phyloP scores from a whole-genome alignment of 1,284 basidiomycete genomes.

The Malassezia obtusa region DNA sequence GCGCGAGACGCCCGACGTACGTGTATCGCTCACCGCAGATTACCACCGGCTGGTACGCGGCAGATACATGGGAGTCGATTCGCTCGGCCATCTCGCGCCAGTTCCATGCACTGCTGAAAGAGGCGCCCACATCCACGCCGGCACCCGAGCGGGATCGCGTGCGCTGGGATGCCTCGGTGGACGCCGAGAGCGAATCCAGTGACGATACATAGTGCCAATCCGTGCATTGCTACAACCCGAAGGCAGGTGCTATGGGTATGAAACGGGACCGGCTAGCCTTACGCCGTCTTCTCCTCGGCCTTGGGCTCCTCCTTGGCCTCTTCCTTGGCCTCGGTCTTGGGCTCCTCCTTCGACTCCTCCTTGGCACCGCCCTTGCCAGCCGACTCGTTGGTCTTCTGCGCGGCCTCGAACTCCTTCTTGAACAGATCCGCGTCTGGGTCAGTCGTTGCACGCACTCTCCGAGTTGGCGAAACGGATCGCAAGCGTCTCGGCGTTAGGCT shows the following conservation, averaged over 20 bases:
- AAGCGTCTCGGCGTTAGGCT: slow-evolving; percentile 80
- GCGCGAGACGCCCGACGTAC: slow-evolving; percentile 10
- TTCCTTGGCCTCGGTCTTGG: background rate
- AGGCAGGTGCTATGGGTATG: slow-evolving; percentile 3
- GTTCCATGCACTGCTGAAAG: slow-evolving; percentile 19
- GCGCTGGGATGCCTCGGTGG: background rate
- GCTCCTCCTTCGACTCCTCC: slow-evolving; percentile 12
- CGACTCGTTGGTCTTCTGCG: slow-evolving; percentile 23
- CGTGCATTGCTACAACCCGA: background rate
- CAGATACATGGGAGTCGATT: slow-evolving; percentile 25
- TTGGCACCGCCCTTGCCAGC: slow-evolving; percentile 16
- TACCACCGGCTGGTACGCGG: slow-evolving; percentile 33
- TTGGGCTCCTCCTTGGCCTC: background rate
- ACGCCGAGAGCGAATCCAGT: background rate
- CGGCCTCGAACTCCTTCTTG: slow-evolving; percentile 43
- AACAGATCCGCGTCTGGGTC: slow-evolving; percentile 37
- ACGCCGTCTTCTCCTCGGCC: background rate
- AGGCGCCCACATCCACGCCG: background rate
- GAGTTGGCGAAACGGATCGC: slow-evolving; percentile 96
- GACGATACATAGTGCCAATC: background rate
- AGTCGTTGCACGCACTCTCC: slow-evolving; percentile 54
- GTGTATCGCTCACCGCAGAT: slow-evolving; percentile 4
- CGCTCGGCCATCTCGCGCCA: slow-evolving; percentile 19
- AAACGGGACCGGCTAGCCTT: background rate
- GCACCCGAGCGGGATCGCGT: background rate